A percentile compares a stretch with the other conserved stretches of the same genome.
Conservation (phyloP, 495 filamentous ascomycete genomes). For the Cetradonia linearis region DNA sequence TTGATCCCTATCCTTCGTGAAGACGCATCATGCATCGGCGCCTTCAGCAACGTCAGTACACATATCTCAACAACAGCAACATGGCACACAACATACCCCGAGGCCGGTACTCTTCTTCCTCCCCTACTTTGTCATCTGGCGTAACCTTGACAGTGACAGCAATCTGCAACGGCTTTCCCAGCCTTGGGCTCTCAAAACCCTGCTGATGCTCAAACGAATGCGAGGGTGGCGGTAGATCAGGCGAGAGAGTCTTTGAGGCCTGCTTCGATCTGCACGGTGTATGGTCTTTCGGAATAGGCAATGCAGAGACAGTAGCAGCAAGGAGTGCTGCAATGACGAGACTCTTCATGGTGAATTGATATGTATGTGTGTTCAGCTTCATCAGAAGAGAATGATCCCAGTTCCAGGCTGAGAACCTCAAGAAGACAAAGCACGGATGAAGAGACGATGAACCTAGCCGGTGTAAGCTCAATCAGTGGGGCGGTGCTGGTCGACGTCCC, state of each 20-base stretch:
- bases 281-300: neutral
- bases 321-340: neutral
- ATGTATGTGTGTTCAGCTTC: no score
- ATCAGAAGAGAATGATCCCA: no score
- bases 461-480: neutral
- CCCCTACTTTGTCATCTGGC: neutral
- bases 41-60: neutral
- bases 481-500: neutral
- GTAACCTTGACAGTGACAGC: neutral
- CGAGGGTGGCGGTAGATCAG: neutral
- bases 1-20: neutral
- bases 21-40: neutral
- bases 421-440: neutral
- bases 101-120: neutral
- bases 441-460: neutral
- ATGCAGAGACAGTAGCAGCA: neutral
- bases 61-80: neutral
- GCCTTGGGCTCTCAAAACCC: neutral
- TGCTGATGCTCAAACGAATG: neutral
- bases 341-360: neutral
- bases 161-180: neutral
- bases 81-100: neutral
- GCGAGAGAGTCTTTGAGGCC: neutral
- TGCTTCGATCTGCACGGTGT: neutral
- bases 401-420: neutral